Percentiles rank a stretch among this genome's conserved stretches.
Conservation (phyloP, 768 basidiomycete species). For the Suillus luteus region DNA sequence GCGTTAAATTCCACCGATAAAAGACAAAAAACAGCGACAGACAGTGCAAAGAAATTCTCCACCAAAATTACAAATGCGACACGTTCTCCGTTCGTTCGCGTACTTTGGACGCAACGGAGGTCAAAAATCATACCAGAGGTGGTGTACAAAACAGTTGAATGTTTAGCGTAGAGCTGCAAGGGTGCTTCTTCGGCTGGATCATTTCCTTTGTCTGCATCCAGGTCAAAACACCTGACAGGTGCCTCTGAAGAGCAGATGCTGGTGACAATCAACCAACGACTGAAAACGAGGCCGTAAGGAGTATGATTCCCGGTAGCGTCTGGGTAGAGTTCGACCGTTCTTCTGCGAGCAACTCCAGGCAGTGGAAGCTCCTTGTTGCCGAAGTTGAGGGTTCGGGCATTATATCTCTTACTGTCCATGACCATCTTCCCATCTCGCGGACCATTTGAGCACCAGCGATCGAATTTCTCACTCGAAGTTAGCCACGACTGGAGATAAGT, state of each 20-base stretch:
- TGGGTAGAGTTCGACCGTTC: constrained; percentile 9
- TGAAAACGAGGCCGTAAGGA: constrained; percentile 8
- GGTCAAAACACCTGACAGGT: constrained; percentile 10
- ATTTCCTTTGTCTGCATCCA: constrained; percentile 8
- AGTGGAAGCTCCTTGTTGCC: constrained; percentile 7
- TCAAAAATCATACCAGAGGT: constrained; percentile 10
- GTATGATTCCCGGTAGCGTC: constrained; percentile 8
- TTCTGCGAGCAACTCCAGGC: constrained; percentile 8
- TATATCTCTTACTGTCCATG: constrained; percentile 2
- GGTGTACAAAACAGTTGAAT: constrained; percentile 9
- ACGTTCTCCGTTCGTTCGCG: constrained; percentile 7
- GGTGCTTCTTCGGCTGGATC: not conserved
- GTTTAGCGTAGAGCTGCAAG: constrained; percentile 9
- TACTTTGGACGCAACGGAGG: constrained; percentile 9
- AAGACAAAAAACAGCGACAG: not conserved
- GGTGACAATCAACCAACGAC: constrained; percentile 9
- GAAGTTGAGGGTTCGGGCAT: constrained; percentile 1
- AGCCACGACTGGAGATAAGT: constrained; percentile 7
- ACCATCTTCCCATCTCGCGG: constrained; percentile 4
- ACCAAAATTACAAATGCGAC: constrained; percentile 8
- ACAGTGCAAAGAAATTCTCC: constrained; percentile 9
- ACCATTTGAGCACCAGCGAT: constrained; percentile 10
- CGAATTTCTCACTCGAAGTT: constrained; percentile 8
- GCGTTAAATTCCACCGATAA: not conserved
- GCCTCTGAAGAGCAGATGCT: constrained; percentile 9